Percentiles rank a stretch among this genome's conserved stretches.
Evolutionary conservation across 495 filamentous ascomycete genomes (phyloP).

Genomic region (Penicillium flavigenum): DNA sequence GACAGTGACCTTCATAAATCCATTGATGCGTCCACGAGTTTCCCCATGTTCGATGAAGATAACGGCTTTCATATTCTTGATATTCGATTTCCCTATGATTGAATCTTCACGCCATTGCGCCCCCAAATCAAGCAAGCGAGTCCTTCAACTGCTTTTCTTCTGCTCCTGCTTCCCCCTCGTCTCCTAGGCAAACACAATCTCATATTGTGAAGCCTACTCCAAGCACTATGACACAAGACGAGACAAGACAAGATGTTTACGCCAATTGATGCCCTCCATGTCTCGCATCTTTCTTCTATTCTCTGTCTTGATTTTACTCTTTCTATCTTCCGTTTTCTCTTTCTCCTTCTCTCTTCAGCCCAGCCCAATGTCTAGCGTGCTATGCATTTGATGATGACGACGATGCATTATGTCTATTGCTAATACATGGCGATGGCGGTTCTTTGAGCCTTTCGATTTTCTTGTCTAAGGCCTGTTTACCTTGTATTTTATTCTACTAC

Average conservation of each 20-base stretch:
- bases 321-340: constrained; percentile 5
- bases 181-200: background rate
- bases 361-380: constrained; percentile 13
- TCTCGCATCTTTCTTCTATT: constrained; percentile 13
- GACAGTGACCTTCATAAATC: constrained; percentile 9
- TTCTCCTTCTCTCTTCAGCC: constrained; percentile 1
- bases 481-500: constrained; percentile 1
- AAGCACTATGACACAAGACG: background rate
- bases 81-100: constrained; percentile 8
- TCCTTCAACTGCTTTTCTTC: background rate
- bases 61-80: constrained; percentile 13
- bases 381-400: constrained; percentile 3
- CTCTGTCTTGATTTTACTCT: background rate
- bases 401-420: constrained; percentile 12
- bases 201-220: constrained; percentile 1
- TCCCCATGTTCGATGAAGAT: constrained; percentile 27
- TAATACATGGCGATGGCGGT: constrained; percentile 11
- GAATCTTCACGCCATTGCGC: constrained; percentile 1
- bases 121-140: constrained; percentile 9
- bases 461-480: constrained; percentile 1
- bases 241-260: constrained; percentile 5
- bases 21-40: constrained; percentile 20
- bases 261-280: constrained; percentile 10
- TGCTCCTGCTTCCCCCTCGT: constrained; percentile 7
- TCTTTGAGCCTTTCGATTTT: constrained; percentile 3